Base-by-base conservation (phyloP, 2,329 filamentous ascomycete genomes). In the Zasmidium citrigriseum region DNA sequence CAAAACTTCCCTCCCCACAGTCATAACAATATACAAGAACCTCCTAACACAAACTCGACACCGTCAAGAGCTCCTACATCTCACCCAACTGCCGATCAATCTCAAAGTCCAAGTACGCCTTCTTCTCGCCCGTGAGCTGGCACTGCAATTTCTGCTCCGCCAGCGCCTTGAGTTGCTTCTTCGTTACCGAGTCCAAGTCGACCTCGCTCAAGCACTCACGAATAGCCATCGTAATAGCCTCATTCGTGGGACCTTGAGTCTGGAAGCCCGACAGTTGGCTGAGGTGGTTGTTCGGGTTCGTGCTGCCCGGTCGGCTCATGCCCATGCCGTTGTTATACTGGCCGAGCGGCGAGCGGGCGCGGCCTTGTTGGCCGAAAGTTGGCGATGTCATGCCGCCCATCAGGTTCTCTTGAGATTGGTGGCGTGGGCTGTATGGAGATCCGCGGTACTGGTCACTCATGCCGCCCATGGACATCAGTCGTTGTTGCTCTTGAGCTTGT, bases 131-230 rank as follows among this genome's bases (percentile, higher is more conserved):
- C 0, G 85, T 82, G 58, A 98, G 82, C 73, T 96, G 92, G 3
- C 90, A 93, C 78, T 97, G 93, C 62, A 99, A 78, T 69, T 93
- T 86, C 79, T 97, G 92, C 78, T 99, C 95, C 12, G 96, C 92
- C 46, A 98, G 83, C 2, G 90, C 93, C 74, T 79, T 79, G 73
- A 86, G 78, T 78, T 98, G 93, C 80, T 99, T 99, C 86, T 98
- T 99, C 5, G 95, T 99, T 49, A 98, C 91, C n/a, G 85, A 93
- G 73, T 99, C 95, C 45, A 99, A 82, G 74, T 99, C 93, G 0
- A 97, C 92, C 70, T 97, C 93, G 16, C 82, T 78, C 62, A 99
- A 80, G 67, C 95, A 95, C 52, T 83, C 80, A 69, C 91, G 89
- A 62, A 98, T 93, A 1, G 90, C 89, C 61, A 96, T 90, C 18